Conservation (phyloP, 1,139 yeast species). For the Yamadazyma atlantica region DNA sequence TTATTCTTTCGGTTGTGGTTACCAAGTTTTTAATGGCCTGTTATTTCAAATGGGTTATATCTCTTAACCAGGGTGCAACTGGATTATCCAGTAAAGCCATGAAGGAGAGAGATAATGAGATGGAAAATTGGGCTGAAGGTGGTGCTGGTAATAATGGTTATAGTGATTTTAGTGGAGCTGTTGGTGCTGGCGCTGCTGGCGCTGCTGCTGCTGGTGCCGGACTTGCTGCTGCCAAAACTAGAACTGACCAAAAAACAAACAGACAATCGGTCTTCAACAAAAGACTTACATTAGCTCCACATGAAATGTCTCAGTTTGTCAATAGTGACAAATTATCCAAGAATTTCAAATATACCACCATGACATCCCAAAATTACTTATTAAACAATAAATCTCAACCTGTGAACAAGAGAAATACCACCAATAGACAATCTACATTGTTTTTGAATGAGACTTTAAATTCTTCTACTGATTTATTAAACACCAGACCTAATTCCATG, state of each 20-base stretch:
- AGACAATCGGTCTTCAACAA: slow-evolving; percentile 47
- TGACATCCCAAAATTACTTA: slow-evolving; percentile 55
- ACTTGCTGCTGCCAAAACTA: slow-evolving; percentile 49
- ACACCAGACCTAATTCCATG: slow-evolving; percentile 29
- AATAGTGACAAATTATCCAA: slow-evolving; percentile 37
- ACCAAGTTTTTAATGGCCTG: slow-evolving; percentile 82
- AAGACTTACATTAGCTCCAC: slow-evolving; percentile 41
- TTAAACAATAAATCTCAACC: slow-evolving; percentile 22
- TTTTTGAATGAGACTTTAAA: slow-evolving; percentile 32
- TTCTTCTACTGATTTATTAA: slow-evolving; percentile 38
- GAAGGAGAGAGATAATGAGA: slow-evolving; percentile 54
- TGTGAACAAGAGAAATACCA: slow-evolving; percentile 10
- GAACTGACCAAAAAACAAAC: slow-evolving; percentile 50
- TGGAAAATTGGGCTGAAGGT: slow-evolving; percentile 74
- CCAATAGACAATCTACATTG: slow-evolving; percentile 20
- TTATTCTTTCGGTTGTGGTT: slow-evolving; percentile 77
- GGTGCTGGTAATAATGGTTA: slow-evolving; percentile 28
- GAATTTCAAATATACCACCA: slow-evolving; percentile 51
- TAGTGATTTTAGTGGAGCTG: not conserved
- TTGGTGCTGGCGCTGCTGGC: slow-evolving; percentile 53
- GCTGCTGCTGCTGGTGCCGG: slow-evolving; percentile 22
- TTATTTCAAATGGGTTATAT: slow-evolving; percentile 81
- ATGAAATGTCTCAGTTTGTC: slow-evolving; percentile 41
- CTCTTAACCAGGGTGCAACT: slow-evolving; percentile 79
- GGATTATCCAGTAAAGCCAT: slow-evolving; percentile 49